Evolutionary conservation across 192 early-diverging fungal genomes (phyloP).

Genomic region (Helicostylum pulchrum): DNA sequence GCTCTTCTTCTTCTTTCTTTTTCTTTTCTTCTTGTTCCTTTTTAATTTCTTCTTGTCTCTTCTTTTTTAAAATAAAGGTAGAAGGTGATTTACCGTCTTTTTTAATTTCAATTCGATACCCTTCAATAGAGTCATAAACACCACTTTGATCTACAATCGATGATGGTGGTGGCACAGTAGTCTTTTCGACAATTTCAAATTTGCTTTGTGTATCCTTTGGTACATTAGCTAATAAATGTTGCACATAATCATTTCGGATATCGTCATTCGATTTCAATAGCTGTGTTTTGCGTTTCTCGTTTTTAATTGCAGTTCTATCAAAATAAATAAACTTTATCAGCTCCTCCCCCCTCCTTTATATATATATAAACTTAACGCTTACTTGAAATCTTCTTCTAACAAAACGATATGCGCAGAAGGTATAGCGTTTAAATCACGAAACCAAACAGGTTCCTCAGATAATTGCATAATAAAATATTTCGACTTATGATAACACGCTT

Average conservation of each 20-base stretch:
- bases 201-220: background rate
- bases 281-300: conserved; percentile 16
- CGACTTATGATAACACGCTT: conserved; percentile 67
- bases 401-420: conserved; percentile 23
- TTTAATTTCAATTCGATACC: conserved; percentile 30
- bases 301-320: conserved; percentile 8
- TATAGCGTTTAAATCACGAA: conserved; percentile 37
- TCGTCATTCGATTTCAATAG: background rate
- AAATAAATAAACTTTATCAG: background rate
- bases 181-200: conserved; percentile 26
- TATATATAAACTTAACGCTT: conserved; percentile 6
- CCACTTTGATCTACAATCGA: background rate
- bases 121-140: conserved; percentile 38
- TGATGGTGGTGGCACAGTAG: background rate
- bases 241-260: conserved; percentile 24
- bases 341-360: background rate
- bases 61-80: conserved; percentile 7
- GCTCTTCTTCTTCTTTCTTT: conserved; percentile 24
- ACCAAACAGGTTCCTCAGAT: conserved; percentile 71
- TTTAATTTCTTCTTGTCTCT: background rate
- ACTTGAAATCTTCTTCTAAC: conserved; percentile 34
- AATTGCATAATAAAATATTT: conserved; percentile 69
- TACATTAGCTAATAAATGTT: conserved; percentile 11
- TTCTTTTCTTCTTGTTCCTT: background rate
- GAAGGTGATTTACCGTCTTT: conserved; percentile 16